Evolutionary conservation across 2,329 filamentous ascomycete species (phyloP), one percentile per base, ranked within the genome.

Genomic region (Aschersonia sp.): DNA sequence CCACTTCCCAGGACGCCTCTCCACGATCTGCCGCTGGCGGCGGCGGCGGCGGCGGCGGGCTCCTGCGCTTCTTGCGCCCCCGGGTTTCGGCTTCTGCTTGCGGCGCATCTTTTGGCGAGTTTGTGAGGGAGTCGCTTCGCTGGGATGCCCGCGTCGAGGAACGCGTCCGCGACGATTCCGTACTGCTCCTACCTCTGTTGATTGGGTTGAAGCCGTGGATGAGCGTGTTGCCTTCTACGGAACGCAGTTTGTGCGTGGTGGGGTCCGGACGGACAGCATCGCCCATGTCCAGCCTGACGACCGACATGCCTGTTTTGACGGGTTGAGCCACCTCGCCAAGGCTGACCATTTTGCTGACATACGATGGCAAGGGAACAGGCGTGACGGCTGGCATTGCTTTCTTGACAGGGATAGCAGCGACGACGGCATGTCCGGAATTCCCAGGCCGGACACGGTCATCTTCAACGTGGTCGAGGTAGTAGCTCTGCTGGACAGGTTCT

Each of bases 1-100:
- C 62, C 1, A 76, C 69, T 10, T 68, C 64, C 61, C 67, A 75
- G 9, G 55, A 55, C 22, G 58, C 50, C 42, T 65, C 47, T 4
- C 53, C 49, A 31, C 42, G 46, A 2, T 40, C 43, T 12, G 35
- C 6, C 42, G 42, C 37, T 29, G 31, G 33, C 6, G 47, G 8
- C 2, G 39, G 46, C 6, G 47, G 8, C 2, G 39, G 46, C 35
- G 35, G 35, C 8, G 35, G 40, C 11, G 40, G 7, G 10, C 10
- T 7, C n/a, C 32, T 47, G 43, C n/a, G 6, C 43, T 33, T 52
- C 53, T 30, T 44, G 46, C 1, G 42, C 29, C 5, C 31, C 29
- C 11, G 22, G 22, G 22, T 2, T 22, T 22, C 22, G 22, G 2
- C 22, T 22, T 22, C 22, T 46, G 33, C n/a, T 46, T 12, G 37